These are phyloP conservation scores for Isatis lusitanica DNA, from an alignment of 441 rosid species.

Conservation along the genomic window DNA sequence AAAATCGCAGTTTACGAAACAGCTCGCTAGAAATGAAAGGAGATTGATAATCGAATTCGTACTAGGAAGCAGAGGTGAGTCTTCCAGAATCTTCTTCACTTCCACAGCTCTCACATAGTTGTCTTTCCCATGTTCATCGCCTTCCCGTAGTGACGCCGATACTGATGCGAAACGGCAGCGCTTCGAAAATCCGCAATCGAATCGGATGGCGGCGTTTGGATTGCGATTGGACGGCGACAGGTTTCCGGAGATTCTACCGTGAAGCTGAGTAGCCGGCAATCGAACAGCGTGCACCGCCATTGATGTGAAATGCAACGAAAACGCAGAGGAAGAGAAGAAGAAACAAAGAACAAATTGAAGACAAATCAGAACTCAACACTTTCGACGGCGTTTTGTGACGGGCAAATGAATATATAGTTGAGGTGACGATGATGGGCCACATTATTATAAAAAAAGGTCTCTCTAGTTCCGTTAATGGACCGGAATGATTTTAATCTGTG, in stretches of 20 bases:
- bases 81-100: conserved; percentile 41
- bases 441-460: not conserved
- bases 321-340: not conserved
- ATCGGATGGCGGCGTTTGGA: not conserved
- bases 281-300: conserved; percentile 54
- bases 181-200: conserved; percentile 12
- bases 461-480: not conserved
- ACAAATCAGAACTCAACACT: not conserved
- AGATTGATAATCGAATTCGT: conserved; percentile 16
- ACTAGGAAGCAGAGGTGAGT: conserved; percentile 64
- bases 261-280: conserved; percentile 33
- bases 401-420: not conserved
- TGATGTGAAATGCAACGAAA: conserved; percentile 11
- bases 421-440: conserved; percentile 11
- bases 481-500: not conserved
- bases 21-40: not conserved
- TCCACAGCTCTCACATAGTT: conserved; percentile 39
- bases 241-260: conserved; percentile 33
- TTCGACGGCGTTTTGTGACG: conserved; percentile 24
- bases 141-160: conserved; percentile 35
- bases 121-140: conserved; percentile 22
- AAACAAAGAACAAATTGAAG: not conserved
- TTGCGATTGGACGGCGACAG: conserved; percentile 31
- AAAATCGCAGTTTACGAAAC: not conserved
- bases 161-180: conserved; percentile 30